Conservation (phyloP, 2,329 filamentous ascomycete genomes). For the Colletotrichum euphorbiae region DNA sequence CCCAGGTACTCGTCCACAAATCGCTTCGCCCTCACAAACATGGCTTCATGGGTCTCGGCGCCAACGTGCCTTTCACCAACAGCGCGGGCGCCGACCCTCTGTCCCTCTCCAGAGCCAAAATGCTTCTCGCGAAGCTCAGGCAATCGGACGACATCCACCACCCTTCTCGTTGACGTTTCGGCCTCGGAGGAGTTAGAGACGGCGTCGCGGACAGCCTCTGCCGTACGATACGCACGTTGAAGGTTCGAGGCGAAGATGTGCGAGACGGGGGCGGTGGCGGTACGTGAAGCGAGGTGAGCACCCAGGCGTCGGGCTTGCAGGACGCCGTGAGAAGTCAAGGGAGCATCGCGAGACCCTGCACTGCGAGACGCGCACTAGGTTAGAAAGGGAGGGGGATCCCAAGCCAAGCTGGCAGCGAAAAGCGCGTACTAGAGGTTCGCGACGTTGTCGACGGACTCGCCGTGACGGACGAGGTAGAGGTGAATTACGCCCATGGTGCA, state of each 20-base stretch:
- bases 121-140: slow-evolving; percentile 76
- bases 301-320: slow-evolving; percentile 82
- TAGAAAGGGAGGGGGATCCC: slow-evolving; percentile 40
- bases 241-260: slow-evolving; percentile 84
- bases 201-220: slow-evolving; percentile 71
- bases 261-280: slow-evolving; percentile 54
- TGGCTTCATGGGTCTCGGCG: slow-evolving; percentile 75
- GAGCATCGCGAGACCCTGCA: slow-evolving; percentile 84
- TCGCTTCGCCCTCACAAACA: slow-evolving; percentile 70
- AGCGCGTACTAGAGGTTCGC: slow-evolving; percentile 75
- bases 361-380: slow-evolving; percentile 49
- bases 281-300: slow-evolving; percentile 62
- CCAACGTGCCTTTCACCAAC: slow-evolving; percentile 53
- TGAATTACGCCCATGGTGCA: slow-evolving; percentile 36
- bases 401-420: slow-evolving; percentile 7
- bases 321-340: slow-evolving; percentile 83
- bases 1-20: slow-evolving; percentile 76
- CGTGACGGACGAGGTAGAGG: slow-evolving; percentile 85
- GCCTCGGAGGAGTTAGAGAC: slow-evolving; percentile 50
- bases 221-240: slow-evolving; percentile 78
- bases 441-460: slow-evolving; percentile 91
- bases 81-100: slow-evolving; percentile 57
- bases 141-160: slow-evolving; percentile 53
- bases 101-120: slow-evolving; percentile 78
- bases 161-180: slow-evolving; percentile 16